Evolutionary conservation across 768 basidiomycete species (phyloP).

Genomic region (Suillus tomentosus): DNA sequence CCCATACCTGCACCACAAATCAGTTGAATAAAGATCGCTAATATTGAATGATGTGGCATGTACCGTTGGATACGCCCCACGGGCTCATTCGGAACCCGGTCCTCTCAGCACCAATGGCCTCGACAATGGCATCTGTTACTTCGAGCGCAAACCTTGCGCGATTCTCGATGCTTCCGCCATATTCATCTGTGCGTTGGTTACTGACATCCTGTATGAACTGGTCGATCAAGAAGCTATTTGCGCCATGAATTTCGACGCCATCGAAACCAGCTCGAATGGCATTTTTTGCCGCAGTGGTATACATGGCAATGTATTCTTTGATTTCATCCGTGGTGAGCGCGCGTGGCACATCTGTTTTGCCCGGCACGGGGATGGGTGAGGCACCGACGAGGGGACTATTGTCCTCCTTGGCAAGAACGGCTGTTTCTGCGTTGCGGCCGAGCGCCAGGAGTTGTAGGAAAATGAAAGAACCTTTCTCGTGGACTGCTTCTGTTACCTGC

Average conservation of each 20-base stretch:
- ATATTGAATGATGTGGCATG: neutral
- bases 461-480: conserved; percentile 51
- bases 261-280: conserved; percentile 46
- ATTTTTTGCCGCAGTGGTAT: conserved; percentile 34
- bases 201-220: too few species aligned
- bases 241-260: too few species aligned
- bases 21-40: neutral
- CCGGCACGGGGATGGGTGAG: conserved; percentile 31
- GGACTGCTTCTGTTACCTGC: conserved; percentile 62
- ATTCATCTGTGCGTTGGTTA: too few species aligned
- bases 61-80: conserved; percentile 45
- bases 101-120: conserved; percentile 54
- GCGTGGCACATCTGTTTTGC: conserved; percentile 22
- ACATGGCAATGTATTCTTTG: conserved; percentile 30
- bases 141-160: too few species aligned
- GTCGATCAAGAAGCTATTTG: too few species aligned
- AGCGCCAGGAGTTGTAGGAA: conserved; percentile 55
- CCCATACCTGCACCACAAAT: conserved; percentile 43
- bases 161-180: too few species aligned
- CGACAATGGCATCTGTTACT: conserved; percentile 38
- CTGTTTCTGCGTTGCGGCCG: conserved; percentile 43
- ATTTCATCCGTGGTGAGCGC: conserved; percentile 33
- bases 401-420: conserved; percentile 35
- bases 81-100: conserved; percentile 60
- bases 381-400: conserved; percentile 36